Evolutionary conservation across 768 basidiomycete species (phyloP), one percentile per base, ranked within the genome.

Genomic region (Mycena rebaudengoi): DNA sequence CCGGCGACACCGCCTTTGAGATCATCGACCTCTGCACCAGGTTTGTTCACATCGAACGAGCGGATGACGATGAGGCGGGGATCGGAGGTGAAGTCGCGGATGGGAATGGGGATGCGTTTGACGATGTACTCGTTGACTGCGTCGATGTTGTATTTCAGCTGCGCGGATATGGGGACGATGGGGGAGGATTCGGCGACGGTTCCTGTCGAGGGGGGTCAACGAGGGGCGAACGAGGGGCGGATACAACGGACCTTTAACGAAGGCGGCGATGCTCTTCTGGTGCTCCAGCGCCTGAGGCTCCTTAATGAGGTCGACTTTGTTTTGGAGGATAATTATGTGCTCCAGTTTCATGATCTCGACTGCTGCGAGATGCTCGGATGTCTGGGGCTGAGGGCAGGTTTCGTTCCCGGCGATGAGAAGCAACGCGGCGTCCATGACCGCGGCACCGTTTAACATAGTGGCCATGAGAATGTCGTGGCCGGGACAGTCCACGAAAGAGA

Each of bases 401-500:
- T 99, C 98, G 80, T 99, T 99, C 28, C 94, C 98, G 21, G 98
- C 98, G 61, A 99, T 88, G 55, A 99, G 90, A 1, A 99, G 85
- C 0, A 99, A 82, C 5, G 98, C 98, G 55, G 96, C 98, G 79
- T 99, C 96, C 98, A 99, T 99, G 83, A 99, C 97, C 11, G 98
- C 98, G 40, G 98, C 98, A 78, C 97, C 98, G 85, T 99, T 99
- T 70, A 99, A 84, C 98, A 99, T 99, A 67, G 97, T 99, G 51
- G 98, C 98, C 98, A 99, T 99, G 78, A 99, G 90, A 89, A 99
- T 99, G 78, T 98, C 96, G 87, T 97, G 96, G 65, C 96, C 94
- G 1, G 94, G 95, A 70, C 92, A 95, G 78, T 99, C 98, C 74
- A 99, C 98, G 78, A 99, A 99, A 4, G 97, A 99, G 73, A 99